Evolutionary conservation across 371 early-diverging fungal species (phyloP), one percentile per base, ranked within the genome.

Genomic region (Phascolomyces articulosus): DNA sequence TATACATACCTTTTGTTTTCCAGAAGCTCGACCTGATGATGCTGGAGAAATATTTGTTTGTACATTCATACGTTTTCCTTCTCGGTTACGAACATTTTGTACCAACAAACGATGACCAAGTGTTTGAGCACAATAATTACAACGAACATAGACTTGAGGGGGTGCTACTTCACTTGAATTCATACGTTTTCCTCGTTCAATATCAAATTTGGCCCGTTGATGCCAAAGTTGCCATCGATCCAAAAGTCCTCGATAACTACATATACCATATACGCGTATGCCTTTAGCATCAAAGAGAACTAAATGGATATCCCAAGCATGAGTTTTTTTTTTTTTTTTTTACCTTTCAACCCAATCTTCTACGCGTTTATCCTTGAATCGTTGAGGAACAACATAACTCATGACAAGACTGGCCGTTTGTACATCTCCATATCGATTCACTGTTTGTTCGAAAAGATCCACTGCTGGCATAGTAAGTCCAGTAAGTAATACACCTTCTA

Each of bases 181-280:
- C 76, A 85, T 83, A 58, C 81, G 72, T 56, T 87, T 82, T 31
- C 91, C 91, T 15, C 93, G 85, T 26, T 86, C 87, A 67, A 98
- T 96, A 77, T 98, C 98, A 68, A 96, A 95, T 31, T 85, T 78
- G 15, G 95, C 94, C 4, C 98, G 83, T 18, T 74, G 80, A 57
- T 91, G 91, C 75, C 88, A 97, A 60, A 96, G 76, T 62, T 93
- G 90, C 94, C 93, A 95, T 54, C 88, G 86, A 77, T 98, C 96
- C 47, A 98, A 82, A 53, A 96, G 72, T n/a, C 74, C 69, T 1
- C 96, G 91, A 75, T 98, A 98, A 57, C 90, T 90, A 47, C 6
- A 47, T n/a, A n/a, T n/a, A n/a, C n/a, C n/a, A n/a, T n/a, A n/a
- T n/a, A n/a, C n/a, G n/a, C n/a, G n/a, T n/a, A n/a, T n/a, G n/a